Evolutionary conservation across 139 green algal genomes (phyloP).

Genomic region (Chlorella sp.): DNA sequence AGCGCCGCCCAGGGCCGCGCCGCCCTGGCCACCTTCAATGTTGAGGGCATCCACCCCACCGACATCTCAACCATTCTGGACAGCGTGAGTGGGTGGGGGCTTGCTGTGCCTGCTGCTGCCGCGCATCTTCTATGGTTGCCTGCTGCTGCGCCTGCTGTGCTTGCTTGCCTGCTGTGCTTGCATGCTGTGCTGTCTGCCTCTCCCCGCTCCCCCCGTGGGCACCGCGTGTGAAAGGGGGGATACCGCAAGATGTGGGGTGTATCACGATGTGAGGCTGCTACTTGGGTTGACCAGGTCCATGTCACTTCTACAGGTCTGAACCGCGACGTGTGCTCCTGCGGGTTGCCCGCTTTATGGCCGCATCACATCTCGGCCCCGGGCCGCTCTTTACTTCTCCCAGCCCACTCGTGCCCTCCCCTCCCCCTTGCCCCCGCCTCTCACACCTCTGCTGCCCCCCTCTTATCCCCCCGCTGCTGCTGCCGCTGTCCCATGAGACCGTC

Average conservation of each 20-base stretch:
- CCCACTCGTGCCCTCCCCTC: background rate
- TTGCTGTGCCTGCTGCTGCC: background rate
- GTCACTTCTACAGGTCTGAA: no score
- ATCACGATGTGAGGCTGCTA: no score
- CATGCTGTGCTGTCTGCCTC: background rate
- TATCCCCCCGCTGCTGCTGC: background rate
- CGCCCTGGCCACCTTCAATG: slow-evolving; percentile 94
- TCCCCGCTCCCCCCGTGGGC: slow-evolving; percentile 78
- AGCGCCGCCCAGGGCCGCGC: slow-evolving; percentile 62
- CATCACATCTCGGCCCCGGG: background rate
- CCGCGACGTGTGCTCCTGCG: no score
- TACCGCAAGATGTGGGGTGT: no score
- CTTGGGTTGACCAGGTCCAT: no score
- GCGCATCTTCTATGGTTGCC: no score
- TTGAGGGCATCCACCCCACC: slow-evolving; percentile 94
- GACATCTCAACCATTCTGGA: slow-evolving; percentile 96
- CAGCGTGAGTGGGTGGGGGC: background rate
- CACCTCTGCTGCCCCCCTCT: no score
- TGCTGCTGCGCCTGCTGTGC: background rate
- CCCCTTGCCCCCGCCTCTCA: background rate
- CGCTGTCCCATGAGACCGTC: no score
- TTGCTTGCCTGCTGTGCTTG: no score
- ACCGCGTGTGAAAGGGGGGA: background rate
- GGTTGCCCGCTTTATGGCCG: no score
- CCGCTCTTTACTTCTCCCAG: background rate